These are phyloP conservation scores for Zymoseptoria crescenta DNA, from an alignment of 2,329 filamentous ascomycete species.

Conservation along the genomic window DNA sequence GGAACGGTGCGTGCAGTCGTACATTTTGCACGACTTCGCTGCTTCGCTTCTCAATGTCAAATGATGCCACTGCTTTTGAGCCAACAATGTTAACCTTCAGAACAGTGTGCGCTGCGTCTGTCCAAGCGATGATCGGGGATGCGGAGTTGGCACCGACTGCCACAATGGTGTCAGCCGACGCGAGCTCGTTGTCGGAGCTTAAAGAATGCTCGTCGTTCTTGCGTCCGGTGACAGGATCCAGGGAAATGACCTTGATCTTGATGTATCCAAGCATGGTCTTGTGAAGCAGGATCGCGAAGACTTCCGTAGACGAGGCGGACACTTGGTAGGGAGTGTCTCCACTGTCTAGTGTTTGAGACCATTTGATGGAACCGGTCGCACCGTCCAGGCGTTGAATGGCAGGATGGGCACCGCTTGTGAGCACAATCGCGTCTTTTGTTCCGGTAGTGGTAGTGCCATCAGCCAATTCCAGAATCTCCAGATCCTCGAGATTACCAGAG, in stretches of 20 bases:
- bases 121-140: slow-evolving; percentile 68
- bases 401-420: slow-evolving; percentile 52
- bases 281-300: slow-evolving; percentile 73
- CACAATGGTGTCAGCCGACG: slow-evolving; percentile 56
- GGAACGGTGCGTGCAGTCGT: slow-evolving; percentile 63
- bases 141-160: slow-evolving; percentile 70
- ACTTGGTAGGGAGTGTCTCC: slow-evolving; percentile 68
- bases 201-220: slow-evolving; percentile 64
- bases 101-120: slow-evolving; percentile 53
- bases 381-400: slow-evolving; percentile 66
- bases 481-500: slow-evolving; percentile 51
- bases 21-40: slow-evolving; percentile 43
- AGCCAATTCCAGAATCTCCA: slow-evolving; percentile 70
- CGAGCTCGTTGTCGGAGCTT: slow-evolving; percentile 66
- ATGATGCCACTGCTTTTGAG: slow-evolving; percentile 37
- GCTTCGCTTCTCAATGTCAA: slow-evolving; percentile 35
- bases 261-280: slow-evolving; percentile 57
- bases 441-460: slow-evolving; percentile 38
- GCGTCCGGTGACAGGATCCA: slow-evolving; percentile 67
- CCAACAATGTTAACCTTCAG: slow-evolving; percentile 65
- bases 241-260: slow-evolving; percentile 64
- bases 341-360: slow-evolving; percentile 62
- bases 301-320: slow-evolving; percentile 58
- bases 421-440: slow-evolving; percentile 61
- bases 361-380: slow-evolving; percentile 62